These are phyloP conservation scores for Suhomyces sp. DNA, from an alignment of 805 yeast genomes.

Conservation along the genomic window DNA sequence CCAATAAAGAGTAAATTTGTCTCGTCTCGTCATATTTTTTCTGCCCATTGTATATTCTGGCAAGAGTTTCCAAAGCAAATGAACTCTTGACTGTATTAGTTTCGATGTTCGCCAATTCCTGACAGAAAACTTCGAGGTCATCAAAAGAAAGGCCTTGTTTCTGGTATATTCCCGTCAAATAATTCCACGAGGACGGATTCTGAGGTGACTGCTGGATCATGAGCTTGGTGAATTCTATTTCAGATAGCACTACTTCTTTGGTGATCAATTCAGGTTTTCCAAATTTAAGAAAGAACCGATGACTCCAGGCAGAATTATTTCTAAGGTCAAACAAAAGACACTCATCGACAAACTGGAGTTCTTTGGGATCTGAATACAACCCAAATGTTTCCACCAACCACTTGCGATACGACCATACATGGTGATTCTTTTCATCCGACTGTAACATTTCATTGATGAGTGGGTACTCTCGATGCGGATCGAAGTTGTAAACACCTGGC, in stretches of 20 bases:
- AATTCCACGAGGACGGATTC: conserved; percentile 86
- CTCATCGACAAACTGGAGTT: conserved; percentile 49
- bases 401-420: conserved; percentile 90
- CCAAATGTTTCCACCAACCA: conserved; percentile 70
- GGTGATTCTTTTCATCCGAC: conserved; percentile 87
- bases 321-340: conserved; percentile 63
- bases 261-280: conserved; percentile 17
- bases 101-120: conserved; percentile 35
- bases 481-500: conserved; percentile 21
- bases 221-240: conserved; percentile 50
- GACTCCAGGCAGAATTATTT: conserved; percentile 94
- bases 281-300: conserved; percentile 62
- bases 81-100: conserved; percentile 41
- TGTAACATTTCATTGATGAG: conserved; percentile 66
- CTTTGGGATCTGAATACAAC: conserved; percentile 44
- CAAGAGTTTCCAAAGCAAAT: conserved; percentile 64
- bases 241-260: conserved; percentile 35
- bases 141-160: conserved; percentile 23
- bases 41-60: conserved; percentile 43
- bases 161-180: conserved; percentile 58
- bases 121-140: conserved; percentile 47
- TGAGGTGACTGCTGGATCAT: conserved; percentile 66
- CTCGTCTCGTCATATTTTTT: conserved; percentile 33
- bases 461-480: conserved; percentile 59
- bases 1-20: conserved; percentile 52